phyloP scores from a whole-genome alignment of 2,329 filamentous ascomycete species.

The Gliomastix tumulicola region DNA sequence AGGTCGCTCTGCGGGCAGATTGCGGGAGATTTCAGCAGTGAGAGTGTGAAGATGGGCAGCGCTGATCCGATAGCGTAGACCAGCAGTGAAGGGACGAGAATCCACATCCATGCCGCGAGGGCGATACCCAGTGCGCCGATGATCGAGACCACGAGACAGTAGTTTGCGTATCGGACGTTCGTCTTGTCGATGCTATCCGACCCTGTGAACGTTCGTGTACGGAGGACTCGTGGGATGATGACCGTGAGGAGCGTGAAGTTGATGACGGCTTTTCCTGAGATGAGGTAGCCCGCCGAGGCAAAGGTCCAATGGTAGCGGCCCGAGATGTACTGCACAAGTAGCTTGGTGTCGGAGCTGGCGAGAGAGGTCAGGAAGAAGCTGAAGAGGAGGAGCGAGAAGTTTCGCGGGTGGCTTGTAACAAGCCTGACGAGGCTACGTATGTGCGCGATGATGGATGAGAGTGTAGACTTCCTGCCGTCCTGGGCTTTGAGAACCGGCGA shows the following conservation, averaged over 20 bases:
- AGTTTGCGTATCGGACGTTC: neutral
- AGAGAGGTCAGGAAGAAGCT: slow-evolving; percentile 40
- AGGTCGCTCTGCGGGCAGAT: slow-evolving; percentile 14
- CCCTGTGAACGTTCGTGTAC: slow-evolving; percentile 16
- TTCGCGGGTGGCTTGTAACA: slow-evolving; percentile 28
- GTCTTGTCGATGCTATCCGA: neutral
- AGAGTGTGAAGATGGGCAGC: slow-evolving; percentile 41
- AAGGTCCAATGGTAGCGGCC: slow-evolving; percentile 39
- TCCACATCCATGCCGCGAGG: slow-evolving; percentile 25
- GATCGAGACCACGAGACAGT: neutral
- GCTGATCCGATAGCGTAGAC: slow-evolving; percentile 41
- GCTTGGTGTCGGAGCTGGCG: slow-evolving; percentile 42
- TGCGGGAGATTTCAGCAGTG: slow-evolving; percentile 35
- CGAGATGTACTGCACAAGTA: slow-evolving; percentile 43
- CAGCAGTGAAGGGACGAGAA: slow-evolving; percentile 33
- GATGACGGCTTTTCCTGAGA: slow-evolving; percentile 39
- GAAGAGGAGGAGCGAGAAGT: slow-evolving; percentile 32
- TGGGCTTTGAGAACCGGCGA: slow-evolving; percentile 29
- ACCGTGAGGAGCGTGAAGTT: slow-evolving; percentile 37
- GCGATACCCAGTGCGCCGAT: slow-evolving; percentile 29
- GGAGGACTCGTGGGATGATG: slow-evolving; percentile 30
- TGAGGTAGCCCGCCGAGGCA: slow-evolving; percentile 36
- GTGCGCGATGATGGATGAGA: slow-evolving; percentile 8
- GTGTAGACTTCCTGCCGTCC: slow-evolving; percentile 5
- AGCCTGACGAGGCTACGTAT: slow-evolving; percentile 20